A percentile compares a stretch with the other conserved stretches of the same genome.
These are phyloP conservation scores for Bipolaris gigantea DNA, from an alignment of 2,329 filamentous ascomycete species.

Conservation along the genomic window DNA sequence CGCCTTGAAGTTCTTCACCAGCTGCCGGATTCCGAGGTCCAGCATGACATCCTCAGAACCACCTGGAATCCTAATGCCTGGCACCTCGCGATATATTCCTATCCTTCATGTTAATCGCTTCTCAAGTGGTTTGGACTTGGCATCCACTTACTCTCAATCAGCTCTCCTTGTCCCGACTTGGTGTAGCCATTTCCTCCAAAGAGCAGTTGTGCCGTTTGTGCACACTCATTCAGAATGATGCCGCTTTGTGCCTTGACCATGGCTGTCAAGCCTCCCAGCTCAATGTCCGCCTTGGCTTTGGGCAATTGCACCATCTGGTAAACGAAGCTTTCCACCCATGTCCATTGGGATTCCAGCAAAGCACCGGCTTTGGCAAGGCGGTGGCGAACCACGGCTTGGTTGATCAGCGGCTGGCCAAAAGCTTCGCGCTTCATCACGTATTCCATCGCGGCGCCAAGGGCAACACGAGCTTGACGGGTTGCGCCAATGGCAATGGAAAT, in stretches of 20 bases:
- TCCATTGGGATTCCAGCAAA: conserved; percentile 68
- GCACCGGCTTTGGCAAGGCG: conserved; percentile 71
- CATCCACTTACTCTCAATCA: conserved; percentile 64
- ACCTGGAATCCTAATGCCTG: conserved; percentile 63
- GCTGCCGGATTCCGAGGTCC: conserved; percentile 68
- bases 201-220: conserved; percentile 67
- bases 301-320: conserved; percentile 67
- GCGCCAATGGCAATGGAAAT: conserved; percentile 66
- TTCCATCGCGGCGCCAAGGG: conserved; percentile 61
- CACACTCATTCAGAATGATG: conserved; percentile 72
- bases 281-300: conserved; percentile 61
- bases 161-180: conserved; percentile 68
- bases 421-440: conserved; percentile 68
- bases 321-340: conserved; percentile 72
- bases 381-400: conserved; percentile 74
- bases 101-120: conserved; percentile 9
- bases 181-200: conserved; percentile 78
- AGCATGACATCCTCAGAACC: conserved; percentile 74
- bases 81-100: conserved; percentile 67
- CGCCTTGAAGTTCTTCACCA: conserved; percentile 68
- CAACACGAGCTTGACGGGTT: conserved; percentile 64
- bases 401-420: conserved; percentile 69
- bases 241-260: conserved; percentile 72
- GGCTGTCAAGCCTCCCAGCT: conserved; percentile 72
- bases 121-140: neutral